These are phyloP conservation scores for Mycosphaerelloides madeirae DNA, from an alignment of 2,329 filamentous ascomycete genomes.

Conservation along the genomic window DNA sequence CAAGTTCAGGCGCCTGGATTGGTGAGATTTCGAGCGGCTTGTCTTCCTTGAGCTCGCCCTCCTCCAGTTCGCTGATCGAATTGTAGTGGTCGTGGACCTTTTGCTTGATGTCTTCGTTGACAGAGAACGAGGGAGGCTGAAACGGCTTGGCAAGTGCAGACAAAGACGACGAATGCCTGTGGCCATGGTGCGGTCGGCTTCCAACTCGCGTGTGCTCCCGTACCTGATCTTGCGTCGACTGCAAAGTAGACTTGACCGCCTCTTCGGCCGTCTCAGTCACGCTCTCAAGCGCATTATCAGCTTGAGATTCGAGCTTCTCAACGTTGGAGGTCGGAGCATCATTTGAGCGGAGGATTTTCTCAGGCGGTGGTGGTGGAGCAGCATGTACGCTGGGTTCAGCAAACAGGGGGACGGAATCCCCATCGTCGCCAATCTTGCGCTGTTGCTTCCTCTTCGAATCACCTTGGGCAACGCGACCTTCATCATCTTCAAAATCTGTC, in stretches of 20 bases:
- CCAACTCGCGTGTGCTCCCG: not conserved
- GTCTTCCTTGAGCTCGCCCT: conserved; percentile 30
- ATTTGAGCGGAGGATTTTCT: conserved; percentile 23
- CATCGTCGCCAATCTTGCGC: conserved; percentile 61
- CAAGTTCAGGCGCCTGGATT: conserved; percentile 6
- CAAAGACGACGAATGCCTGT: conserved; percentile 46
- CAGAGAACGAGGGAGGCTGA: conserved; percentile 34
- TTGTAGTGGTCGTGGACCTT: conserved; percentile 14
- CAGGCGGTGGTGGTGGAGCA: conserved; percentile 20
- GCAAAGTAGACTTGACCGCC: conserved; percentile 3
- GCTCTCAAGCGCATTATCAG: conserved; percentile 13
- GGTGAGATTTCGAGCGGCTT: conserved; percentile 12
- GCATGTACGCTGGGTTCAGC: conserved; percentile 46
- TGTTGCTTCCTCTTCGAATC: conserved; percentile 72
- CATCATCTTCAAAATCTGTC: conserved; percentile 43
- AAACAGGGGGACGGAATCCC: conserved; percentile 70
- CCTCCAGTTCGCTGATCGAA: conserved; percentile 31
- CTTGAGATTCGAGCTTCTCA: conserved; percentile 10
- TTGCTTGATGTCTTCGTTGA: not conserved
- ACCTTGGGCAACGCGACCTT: conserved; percentile 58
- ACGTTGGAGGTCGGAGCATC: conserved; percentile 14
- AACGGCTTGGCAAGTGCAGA: conserved; percentile 71
- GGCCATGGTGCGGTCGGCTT: conserved; percentile 7
- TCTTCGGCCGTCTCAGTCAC: conserved; percentile 14
- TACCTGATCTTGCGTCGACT: conserved; percentile 3